Percentiles rank a stretch among this genome's conserved stretches.
These are phyloP conservation scores for Penicillium hordei DNA, from an alignment of 2,329 filamentous ascomycete species.

Conservation along the genomic window DNA sequence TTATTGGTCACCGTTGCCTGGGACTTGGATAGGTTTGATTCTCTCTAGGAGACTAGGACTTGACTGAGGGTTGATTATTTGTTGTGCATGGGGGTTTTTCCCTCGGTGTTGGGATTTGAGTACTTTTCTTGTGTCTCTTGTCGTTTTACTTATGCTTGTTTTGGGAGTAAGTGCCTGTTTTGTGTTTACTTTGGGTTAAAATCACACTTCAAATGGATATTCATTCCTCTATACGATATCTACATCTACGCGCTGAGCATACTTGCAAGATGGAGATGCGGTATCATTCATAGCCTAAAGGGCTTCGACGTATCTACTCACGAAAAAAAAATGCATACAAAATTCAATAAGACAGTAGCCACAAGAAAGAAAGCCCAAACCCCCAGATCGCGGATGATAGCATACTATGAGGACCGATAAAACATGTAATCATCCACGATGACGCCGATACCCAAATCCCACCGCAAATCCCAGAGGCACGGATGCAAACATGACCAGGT, in stretches of 20 bases:
- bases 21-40: background rate
- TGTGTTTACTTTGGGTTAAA: background rate
- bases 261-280: background rate
- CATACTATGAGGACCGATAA: background rate
- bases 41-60: background rate
- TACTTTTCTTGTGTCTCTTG: constrained; percentile 2
- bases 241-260: background rate
- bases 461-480: background rate
- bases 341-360: background rate
- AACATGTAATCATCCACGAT: background rate
- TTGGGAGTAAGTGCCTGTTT: background rate
- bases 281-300: background rate
- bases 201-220: constrained; percentile 3
- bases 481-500: background rate
- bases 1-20: constrained; percentile 3
- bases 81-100: constrained; percentile 9
- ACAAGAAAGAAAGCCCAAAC: background rate
- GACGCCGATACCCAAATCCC: constrained; percentile 3
- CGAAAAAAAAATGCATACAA: background rate
- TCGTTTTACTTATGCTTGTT: constrained; percentile 4
- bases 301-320: background rate
- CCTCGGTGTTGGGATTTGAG: constrained; percentile 10
- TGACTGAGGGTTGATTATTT: constrained; percentile 1
- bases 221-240: background rate
- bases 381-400: background rate